These are phyloP conservation scores for Dicorynia guianensis DNA, from an alignment of 306 rosid species.

Conservation along the genomic window DNA sequence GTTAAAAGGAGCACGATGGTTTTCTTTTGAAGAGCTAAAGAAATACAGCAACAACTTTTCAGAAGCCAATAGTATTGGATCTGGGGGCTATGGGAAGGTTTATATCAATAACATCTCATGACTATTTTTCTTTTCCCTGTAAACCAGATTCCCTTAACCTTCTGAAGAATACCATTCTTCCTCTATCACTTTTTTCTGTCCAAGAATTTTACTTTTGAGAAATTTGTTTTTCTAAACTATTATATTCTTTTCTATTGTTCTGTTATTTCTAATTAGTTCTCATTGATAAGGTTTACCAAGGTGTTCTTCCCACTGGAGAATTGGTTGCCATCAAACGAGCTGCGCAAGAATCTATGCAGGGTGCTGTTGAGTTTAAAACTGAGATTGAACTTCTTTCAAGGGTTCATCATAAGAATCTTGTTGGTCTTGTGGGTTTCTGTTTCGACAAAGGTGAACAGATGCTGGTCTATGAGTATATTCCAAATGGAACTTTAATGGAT, in stretches of 20 bases:
- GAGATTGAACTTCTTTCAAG: constrained; percentile 93
- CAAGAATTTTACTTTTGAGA: constrained; percentile 20
- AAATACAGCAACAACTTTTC: constrained; percentile 65
- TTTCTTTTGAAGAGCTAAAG: constrained; percentile 73
- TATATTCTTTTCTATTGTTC: constrained; percentile 9
- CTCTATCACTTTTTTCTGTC: constrained; percentile 4
- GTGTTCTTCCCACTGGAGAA: constrained; percentile 63
- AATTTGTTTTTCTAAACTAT: constrained; percentile 13
- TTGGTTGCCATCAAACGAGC: constrained; percentile 80
- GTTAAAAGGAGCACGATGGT: constrained; percentile 71
- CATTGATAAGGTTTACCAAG: constrained; percentile 66
- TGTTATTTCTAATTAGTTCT: constrained; percentile 36
- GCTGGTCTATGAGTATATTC: constrained; percentile 75
- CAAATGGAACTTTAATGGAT: constrained; percentile 76
- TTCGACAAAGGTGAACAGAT: constrained; percentile 85
- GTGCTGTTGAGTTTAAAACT: constrained; percentile 72
- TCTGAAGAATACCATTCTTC: background rate
- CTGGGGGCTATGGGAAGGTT: constrained; percentile 92
- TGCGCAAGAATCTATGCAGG: constrained; percentile 73
- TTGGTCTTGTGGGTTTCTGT: constrained; percentile 79
- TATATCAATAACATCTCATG: constrained; percentile 14
- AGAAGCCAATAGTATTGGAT: constrained; percentile 53
- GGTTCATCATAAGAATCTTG: constrained; percentile 87
- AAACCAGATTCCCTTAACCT: background rate
- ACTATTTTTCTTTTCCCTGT: background rate